These are phyloP conservation scores for Dalbergia cochinchinensis DNA, from an alignment of 306 rosid genomes.

Conservation along the genomic window DNA sequence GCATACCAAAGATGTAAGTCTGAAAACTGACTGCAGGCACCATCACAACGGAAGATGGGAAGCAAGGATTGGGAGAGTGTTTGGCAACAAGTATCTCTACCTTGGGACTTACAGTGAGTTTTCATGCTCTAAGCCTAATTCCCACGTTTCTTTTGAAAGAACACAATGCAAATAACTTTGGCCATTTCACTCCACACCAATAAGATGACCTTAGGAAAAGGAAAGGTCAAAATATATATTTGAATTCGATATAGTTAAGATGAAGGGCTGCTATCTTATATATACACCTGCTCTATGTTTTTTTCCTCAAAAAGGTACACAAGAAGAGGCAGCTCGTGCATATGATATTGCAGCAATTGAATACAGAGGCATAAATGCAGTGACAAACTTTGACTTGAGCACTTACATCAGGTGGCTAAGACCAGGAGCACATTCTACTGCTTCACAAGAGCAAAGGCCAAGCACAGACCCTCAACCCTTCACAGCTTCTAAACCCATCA, in stretches of 20 bases:
- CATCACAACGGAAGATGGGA: slow-evolving; percentile 99
- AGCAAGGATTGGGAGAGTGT: slow-evolving; percentile 95
- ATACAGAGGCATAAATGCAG: slow-evolving; percentile 87
- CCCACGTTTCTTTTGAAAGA: slow-evolving; percentile 3
- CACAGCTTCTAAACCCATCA: slow-evolving; percentile 39
- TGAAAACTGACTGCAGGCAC: slow-evolving; percentile 61
- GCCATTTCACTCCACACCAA: slow-evolving; percentile 11
- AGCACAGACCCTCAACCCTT: slow-evolving; percentile 30
- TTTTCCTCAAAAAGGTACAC: slow-evolving; percentile 65
- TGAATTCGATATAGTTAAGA: neutral
- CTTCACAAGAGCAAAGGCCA: slow-evolving; percentile 54
- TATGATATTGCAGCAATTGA: slow-evolving; percentile 94
- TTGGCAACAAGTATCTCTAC: slow-evolving; percentile 95
- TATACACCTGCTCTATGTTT: slow-evolving; percentile 27
- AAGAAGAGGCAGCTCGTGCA: slow-evolving; percentile 95
- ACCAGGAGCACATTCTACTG: slow-evolving; percentile 57
- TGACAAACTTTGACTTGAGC: slow-evolving; percentile 89
- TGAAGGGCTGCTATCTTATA: slow-evolving; percentile 8
- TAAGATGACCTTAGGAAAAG: neutral
- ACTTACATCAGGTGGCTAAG: slow-evolving; percentile 81
- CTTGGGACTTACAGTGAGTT: slow-evolving; percentile 90
- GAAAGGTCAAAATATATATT: neutral
- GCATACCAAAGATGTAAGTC: slow-evolving; percentile 31
- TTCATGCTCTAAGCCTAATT: neutral
- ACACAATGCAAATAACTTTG: neutral